Conservation (phyloP, 2,329 filamentous ascomycete species). For the Chalara sp. region DNA sequence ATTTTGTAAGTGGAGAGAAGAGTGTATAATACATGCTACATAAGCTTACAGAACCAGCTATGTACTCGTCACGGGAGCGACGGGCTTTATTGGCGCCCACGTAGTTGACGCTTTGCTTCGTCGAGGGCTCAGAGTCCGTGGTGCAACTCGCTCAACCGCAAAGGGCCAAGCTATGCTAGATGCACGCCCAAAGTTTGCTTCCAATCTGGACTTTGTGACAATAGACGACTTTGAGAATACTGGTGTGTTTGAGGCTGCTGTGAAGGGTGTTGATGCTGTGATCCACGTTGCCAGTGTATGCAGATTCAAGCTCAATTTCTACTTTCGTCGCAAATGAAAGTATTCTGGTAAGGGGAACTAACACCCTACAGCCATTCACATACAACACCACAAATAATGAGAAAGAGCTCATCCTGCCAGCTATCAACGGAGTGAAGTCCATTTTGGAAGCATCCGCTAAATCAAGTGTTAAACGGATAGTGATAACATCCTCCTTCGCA, state of each 20-base stretch:
- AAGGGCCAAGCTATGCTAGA: slow-evolving; percentile 37
- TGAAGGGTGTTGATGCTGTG: slow-evolving; percentile 56
- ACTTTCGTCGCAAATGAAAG: too few relatives aligned
- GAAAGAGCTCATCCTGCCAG: slow-evolving; percentile 41
- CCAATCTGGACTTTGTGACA: slow-evolving; percentile 35
- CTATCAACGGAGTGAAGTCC: slow-evolving; percentile 43
- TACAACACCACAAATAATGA: slow-evolving; percentile 25
- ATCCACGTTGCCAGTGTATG: too few relatives aligned
- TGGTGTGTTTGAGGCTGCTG: slow-evolving; percentile 58
- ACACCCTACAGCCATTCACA: slow-evolving; percentile 55
- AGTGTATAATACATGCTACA: too few relatives aligned
- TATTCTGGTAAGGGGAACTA: slow-evolving; percentile 39
- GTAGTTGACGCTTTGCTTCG: slow-evolving; percentile 39
- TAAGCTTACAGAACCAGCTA: too few relatives aligned
- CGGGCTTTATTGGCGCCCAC: slow-evolving; percentile 45
- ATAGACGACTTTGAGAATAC: slow-evolving; percentile 65
- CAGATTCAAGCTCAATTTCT: too few relatives aligned
- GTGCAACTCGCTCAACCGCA: slow-evolving; percentile 37
- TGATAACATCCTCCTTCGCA: slow-evolving; percentile 60
- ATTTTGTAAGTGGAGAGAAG: too few relatives aligned
- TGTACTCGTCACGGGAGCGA: slow-evolving; percentile 29
- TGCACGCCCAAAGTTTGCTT: slow-evolving; percentile 29
- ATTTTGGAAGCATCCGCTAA: slow-evolving; percentile 39
- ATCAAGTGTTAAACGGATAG: slow-evolving; percentile 27
- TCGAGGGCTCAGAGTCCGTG: slow-evolving; percentile 29